phyloP scores from a whole-genome alignment of 805 yeast genomes.

The baker's yeast (Saccharomyces cerevisiae) region DNA sequence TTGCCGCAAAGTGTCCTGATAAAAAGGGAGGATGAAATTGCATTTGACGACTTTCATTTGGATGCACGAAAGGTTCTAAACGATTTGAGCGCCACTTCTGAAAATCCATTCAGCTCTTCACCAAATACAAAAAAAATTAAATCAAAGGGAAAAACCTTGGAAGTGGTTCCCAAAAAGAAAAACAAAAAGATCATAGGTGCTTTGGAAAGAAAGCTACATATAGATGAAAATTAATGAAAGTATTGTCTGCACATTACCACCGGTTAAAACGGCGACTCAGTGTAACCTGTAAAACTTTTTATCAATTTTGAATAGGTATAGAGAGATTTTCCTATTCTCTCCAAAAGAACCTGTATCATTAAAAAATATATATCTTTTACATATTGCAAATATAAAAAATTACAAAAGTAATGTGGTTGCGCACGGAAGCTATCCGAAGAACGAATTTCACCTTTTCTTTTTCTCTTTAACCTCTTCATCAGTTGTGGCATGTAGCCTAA shows the following conservation, averaged over 20 bases:
- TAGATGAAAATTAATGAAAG: background rate
- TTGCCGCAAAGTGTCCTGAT: constrained; percentile 8
- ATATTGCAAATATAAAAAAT: background rate
- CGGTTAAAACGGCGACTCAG: background rate
- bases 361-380: background rate
- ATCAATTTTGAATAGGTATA: background rate
- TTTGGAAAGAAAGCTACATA: background rate
- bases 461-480: constrained; percentile 74
- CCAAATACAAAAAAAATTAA: background rate
- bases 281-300: background rate
- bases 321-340: background rate
- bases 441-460: constrained; percentile 26
- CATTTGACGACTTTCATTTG: constrained; percentile 15
- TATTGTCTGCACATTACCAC: background rate
- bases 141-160: background rate
- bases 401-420: background rate
- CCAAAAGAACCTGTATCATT: background rate
- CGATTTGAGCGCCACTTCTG: constrained; percentile 1
- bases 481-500: constrained; percentile 75
- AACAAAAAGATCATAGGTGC: background rate
- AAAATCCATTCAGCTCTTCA: background rate
- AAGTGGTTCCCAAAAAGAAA: background rate
- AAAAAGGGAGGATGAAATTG: constrained; percentile 11
- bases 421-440: background rate
- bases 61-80: constrained; percentile 8